Conservation (phyloP, 495 filamentous ascomycete species). For the Trichoderma orchidacearum region DNA sequence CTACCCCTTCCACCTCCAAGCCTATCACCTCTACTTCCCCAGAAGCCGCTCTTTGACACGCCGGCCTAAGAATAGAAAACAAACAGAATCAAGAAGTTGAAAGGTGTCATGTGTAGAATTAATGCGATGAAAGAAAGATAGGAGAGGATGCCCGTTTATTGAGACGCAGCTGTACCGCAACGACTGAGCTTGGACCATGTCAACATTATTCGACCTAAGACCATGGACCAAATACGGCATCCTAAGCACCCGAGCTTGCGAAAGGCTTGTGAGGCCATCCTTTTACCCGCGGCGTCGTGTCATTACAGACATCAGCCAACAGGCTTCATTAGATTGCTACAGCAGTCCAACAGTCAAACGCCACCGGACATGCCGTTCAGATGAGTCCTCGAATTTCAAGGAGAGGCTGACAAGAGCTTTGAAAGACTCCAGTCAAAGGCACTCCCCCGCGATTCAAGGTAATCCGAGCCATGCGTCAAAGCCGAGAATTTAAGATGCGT, state of each 20-base stretch:
- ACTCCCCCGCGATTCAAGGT: constrained; percentile 8
- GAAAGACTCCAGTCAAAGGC: constrained; percentile 3
- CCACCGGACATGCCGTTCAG: constrained; percentile 23
- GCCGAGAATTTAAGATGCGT: constrained; percentile 12
- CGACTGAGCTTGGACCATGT: not conserved
- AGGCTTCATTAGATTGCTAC: not conserved
- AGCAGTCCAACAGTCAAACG: constrained; percentile 2
- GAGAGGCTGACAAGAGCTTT: constrained; percentile 2
- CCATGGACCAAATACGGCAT: not conserved
- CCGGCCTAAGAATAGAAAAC: not conserved
- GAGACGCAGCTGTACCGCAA: constrained; percentile 5
- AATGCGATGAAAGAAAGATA: constrained; percentile 4
- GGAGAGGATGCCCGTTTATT: not conserved
- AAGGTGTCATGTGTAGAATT: not conserved
- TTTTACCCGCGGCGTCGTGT: not conserved
- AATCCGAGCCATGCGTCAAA: constrained; percentile 10
- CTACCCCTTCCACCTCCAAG: not conserved
- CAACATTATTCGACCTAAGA: not conserved
- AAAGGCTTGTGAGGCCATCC: not conserved
- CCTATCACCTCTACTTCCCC: not conserved
- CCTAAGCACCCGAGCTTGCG: not conserved
- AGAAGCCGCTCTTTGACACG: not conserved
- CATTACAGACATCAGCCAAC: not conserved
- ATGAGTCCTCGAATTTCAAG: not conserved
- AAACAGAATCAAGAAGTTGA: not conserved